Evolutionary conservation across 2,329 filamentous ascomycete genomes (phyloP).

Genomic region (Ceratocystis variospora): DNA sequence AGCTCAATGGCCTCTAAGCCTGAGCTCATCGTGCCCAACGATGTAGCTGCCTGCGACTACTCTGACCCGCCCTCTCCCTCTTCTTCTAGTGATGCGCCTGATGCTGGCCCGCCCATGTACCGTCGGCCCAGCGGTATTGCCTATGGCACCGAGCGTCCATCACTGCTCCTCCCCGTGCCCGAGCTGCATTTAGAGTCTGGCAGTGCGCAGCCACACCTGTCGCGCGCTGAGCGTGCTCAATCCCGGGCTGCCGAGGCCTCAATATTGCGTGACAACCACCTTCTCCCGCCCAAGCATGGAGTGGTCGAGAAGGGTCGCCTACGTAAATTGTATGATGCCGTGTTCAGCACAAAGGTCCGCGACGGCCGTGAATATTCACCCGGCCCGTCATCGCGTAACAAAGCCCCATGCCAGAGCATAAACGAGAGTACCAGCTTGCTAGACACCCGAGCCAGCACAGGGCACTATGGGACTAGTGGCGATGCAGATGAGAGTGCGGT

Average conservation of each 20-base stretch:
- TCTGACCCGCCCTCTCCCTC: constrained; percentile 9
- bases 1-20: constrained; percentile 15
- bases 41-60: constrained; percentile 22
- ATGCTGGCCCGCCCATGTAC: constrained; percentile 44
- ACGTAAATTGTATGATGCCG: constrained; percentile 31
- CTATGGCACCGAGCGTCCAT: constrained; percentile 53
- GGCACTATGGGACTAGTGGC: background rate
- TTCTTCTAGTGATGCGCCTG: constrained; percentile 24
- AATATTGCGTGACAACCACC: constrained; percentile 50
- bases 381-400: constrained; percentile 6
- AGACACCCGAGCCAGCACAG: background rate
- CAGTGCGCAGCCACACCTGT: constrained; percentile 30
- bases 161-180: constrained; percentile 47
- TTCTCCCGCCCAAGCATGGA: constrained; percentile 44
- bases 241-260: constrained; percentile 45
- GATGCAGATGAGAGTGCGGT: constrained; percentile 23
- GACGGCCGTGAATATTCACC: constrained; percentile 17
- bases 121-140: constrained; percentile 65
- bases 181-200: constrained; percentile 30
- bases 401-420: background rate
- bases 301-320: constrained; percentile 22
- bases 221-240: constrained; percentile 41
- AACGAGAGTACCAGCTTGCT: constrained; percentile 15
- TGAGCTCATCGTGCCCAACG: constrained; percentile 32
- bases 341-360: constrained; percentile 41